Conservation (phyloP, 1,284 basidiomycete genomes). For the Fomes fomentarius region DNA sequence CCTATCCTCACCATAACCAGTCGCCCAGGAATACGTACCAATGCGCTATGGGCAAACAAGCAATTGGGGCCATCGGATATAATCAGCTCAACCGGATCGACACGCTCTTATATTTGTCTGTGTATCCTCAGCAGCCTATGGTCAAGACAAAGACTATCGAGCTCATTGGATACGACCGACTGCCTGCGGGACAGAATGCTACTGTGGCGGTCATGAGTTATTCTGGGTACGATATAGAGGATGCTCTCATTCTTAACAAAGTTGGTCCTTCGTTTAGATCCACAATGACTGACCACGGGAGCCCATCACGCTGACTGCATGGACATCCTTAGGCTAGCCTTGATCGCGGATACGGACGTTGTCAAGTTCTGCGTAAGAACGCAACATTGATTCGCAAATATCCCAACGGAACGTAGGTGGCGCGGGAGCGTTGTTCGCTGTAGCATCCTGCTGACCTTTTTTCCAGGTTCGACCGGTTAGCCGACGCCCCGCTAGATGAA, state of each 20-base stretch:
- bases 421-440: background rate
- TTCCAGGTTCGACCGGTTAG: conserved; percentile 86
- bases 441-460: background rate
- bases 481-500: conserved; percentile 88
- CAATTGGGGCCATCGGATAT: conserved; percentile 98
- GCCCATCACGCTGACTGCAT: conserved; percentile 10
- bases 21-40: conserved; percentile 99
- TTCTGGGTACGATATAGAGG: conserved; percentile 99
- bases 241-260: conserved; percentile 96
- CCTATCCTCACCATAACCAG: conserved; percentile 99
- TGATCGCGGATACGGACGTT: conserved; percentile 96
- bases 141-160: conserved; percentile 99
- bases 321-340: conserved; percentile 71
- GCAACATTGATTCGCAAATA: conserved; percentile 94
- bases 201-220: conserved; percentile 99
- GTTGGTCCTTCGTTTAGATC: no score
- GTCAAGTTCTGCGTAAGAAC: conserved; percentile 97
- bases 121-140: conserved; percentile 99
- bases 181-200: conserved; percentile 98
- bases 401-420: conserved; percentile 93
- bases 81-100: conserved; percentile 99
- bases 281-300: no score
- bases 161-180: conserved; percentile 92
- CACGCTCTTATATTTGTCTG: conserved; percentile 96
- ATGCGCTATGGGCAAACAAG: conserved; percentile 99